Evolutionary conservation across 352 stramenopile species (phyloP).

Genomic region (Thraustochytrium sp.): DNA sequence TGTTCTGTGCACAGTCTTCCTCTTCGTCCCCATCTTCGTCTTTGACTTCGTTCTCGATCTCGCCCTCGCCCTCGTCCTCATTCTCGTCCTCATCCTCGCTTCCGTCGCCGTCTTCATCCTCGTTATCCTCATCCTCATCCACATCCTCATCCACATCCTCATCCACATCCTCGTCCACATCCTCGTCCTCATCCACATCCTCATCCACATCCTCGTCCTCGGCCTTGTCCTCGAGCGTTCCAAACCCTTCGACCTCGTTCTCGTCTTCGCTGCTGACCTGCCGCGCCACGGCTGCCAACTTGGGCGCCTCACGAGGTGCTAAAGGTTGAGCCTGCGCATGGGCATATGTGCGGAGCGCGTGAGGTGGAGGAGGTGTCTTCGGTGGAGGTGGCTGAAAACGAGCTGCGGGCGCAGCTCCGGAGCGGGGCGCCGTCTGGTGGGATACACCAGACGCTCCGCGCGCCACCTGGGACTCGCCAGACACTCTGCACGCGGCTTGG

Average conservation of each 20-base stretch:
- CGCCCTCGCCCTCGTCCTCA: not conserved
- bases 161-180: not conserved
- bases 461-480: not conserved
- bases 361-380: conserved; percentile 10
- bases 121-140: not conserved
- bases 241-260: not conserved
- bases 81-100: not conserved
- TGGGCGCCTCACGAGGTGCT: not conserved
- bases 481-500: too few species aligned
- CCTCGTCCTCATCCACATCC: not conserved
- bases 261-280: not conserved
- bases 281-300: not conserved
- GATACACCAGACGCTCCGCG: not conserved
- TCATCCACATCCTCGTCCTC: not conserved
- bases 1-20: not conserved
- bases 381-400: conserved; percentile 6
- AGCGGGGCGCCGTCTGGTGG: too few species aligned
- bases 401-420: not conserved
- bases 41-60: not conserved
- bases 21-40: conserved; percentile 13
- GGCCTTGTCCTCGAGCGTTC: too few species aligned
- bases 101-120: not conserved
- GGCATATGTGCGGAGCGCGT: not conserved
- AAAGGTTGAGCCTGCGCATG: too few species aligned
- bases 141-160: not conserved